A percentile compares a stretch with the other conserved stretches of the same genome.
Conservation (phyloP, 1,284 basidiomycete species). For the Meira miltonrushii region DNA sequence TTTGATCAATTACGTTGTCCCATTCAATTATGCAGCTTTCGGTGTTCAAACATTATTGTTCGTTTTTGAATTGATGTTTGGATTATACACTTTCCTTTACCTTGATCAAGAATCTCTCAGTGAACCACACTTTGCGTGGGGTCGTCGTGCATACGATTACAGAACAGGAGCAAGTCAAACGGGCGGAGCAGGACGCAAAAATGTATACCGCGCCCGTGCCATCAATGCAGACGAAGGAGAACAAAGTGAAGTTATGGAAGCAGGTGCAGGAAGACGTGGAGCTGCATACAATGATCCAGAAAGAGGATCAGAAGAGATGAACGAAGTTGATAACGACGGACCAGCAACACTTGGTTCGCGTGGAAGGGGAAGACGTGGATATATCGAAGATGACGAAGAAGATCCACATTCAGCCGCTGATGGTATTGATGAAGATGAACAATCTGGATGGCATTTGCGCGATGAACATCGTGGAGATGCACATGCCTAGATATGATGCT, state of each 20-base stretch:
- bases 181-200: constrained; percentile 11
- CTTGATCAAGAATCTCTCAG: constrained; percentile 58
- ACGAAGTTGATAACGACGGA: constrained; percentile 11
- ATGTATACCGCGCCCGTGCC: constrained; percentile 25
- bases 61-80: constrained; percentile 36
- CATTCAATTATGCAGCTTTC: constrained; percentile 52
- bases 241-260: constrained; percentile 12
- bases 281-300: constrained; percentile 36
- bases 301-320: constrained; percentile 25
- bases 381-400: constrained; percentile 14
- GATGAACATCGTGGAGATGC: constrained; percentile 1
- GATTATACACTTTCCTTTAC: constrained; percentile 51
- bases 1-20: constrained; percentile 50
- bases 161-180: constrained; percentile 8
- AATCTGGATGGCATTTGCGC: constrained; percentile 16
- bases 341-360: constrained; percentile 9
- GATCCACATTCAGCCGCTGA: constrained; percentile 6
- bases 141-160: constrained; percentile 46
- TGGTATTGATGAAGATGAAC: constrained; percentile 6
- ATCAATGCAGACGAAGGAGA: constrained; percentile 10
- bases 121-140: constrained; percentile 50
- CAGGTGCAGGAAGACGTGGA: constrained; percentile 29
- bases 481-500: no score
- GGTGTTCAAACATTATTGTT: constrained; percentile 48
- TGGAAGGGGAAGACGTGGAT: constrained; percentile 14